Base-by-base conservation (phyloP, 2,329 filamentous ascomycete genomes). In the Colletotrichum kahawae region DNA sequence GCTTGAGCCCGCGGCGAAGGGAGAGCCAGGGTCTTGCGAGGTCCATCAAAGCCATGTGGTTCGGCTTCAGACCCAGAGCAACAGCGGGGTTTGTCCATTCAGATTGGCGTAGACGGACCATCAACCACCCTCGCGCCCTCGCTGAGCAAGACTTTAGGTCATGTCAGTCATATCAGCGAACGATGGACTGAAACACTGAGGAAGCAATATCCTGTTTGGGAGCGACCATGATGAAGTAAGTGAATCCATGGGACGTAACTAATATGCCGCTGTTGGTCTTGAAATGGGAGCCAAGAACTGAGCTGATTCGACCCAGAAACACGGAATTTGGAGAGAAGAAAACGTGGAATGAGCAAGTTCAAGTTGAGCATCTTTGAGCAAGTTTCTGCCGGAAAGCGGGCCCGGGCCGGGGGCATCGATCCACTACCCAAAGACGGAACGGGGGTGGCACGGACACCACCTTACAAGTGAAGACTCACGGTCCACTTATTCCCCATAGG, bases 281-380 rank as follows among this genome's bases (percentile, higher is more conserved):
- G 29, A 29, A 18, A 48, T 48, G 38, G 38, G 38, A 48, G 38
- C 38, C 38, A 48, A 48, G 18, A 43, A n/a, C 18, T n/a, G n/a
- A n/a, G 38, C 38, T n/a, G 63, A n/a, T 24, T 18, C 36, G 21
- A 51, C 14, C 27, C 36, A 60, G 51, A 36, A 34, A 57, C 14
- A 56, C 18, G 27, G 31, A 24, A 21, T 12, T 62, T 12, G 31
- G 31, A 31, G 34, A 16, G 34, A 29, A 21, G 36, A 14, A 60
- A 33, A 33, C 43, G 43, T 29, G 31, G 56, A 73, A 33, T 70
- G 71, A 65, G 70, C 38, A 67, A 70, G 77, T 67, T 82, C 33
- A 62, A 68, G 76, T 60, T 83, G 83, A 83, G 83, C 83, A 83
- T 71, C 69, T 82, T 83, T 84, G 83, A 83, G 83, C 83, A 84